Evolutionary conservation across 2,329 filamentous ascomycete species (phyloP), one percentile per base, ranked within the genome.

Genomic region (Cytospora chrysosperma): DNA sequence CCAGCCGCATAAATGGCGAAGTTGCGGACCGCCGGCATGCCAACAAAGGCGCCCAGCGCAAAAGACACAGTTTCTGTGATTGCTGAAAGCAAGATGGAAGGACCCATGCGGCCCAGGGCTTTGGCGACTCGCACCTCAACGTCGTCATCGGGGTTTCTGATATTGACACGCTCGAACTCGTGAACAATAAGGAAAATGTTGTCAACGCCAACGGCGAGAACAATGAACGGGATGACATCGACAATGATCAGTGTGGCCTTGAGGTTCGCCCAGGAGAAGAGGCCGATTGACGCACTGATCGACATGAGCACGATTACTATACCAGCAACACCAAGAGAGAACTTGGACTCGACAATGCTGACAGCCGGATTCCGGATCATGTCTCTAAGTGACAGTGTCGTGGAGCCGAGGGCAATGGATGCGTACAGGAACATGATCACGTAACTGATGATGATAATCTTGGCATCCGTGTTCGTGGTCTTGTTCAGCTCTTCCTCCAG

Each of bases 181-280:
- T 99, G 95, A 0, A 99, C 95, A 64, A 99, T 97, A 62, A 99
- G 81, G 78, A 99, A 99, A 71, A 99, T 98, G 73, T 99, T 99
- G 82, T 99, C 95, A 3, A 99, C 96, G 53, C 95, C 95, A 30
- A 99, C 93, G 15, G 95, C 95, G 24, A 99, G 80, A 12, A 99
- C 94, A 68, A 99, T 88, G 76, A 99, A 99, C 0, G 95, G 95
- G 68, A 99, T 99, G 66, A 99, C 95, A 73, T 99, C 95, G 5
- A 96, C 94, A 66, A 99, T 99, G 72, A 99, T 99, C 68, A 99
- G 81, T 0, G 95, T 99, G 17, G 94, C 95, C 77, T 96, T 97
- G 71, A 99, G 86, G 1, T 93, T 93, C 43, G 88, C 85, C 74
- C 92, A 95, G 0, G 95, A 97, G 73, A 98, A 99, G 50, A 99